Evolutionary conservation across 208 protist genomes (phyloP).

Genomic region (Trypanosoma boissoni): DNA sequence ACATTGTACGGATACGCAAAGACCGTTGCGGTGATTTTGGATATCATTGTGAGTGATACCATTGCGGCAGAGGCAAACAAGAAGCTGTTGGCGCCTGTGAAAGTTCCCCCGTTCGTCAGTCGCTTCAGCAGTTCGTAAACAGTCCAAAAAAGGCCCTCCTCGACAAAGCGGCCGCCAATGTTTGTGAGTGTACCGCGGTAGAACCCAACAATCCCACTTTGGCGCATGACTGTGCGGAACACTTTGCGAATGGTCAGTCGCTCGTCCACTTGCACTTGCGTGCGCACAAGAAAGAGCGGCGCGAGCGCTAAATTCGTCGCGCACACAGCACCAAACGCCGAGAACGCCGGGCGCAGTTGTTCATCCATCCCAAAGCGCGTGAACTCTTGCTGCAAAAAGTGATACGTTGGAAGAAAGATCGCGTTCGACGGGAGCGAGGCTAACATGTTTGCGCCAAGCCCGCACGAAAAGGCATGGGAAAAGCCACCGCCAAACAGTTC

Average conservation of each 20-base stretch:
- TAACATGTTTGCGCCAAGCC: constrained; percentile 83
- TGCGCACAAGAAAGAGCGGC: constrained; percentile 87
- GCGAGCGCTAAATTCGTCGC: constrained; percentile 71
- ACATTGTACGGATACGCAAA: constrained; percentile 91
- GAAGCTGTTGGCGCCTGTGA: constrained; percentile 48
- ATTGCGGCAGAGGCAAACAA: constrained; percentile 57
- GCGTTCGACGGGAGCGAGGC: constrained; percentile 89
- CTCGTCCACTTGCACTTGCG: constrained; percentile 84
- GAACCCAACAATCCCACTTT: constrained; percentile 70
- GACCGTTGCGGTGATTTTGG: constrained; percentile 67
- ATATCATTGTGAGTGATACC: constrained; percentile 76
- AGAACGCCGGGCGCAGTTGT: constrained; percentile 45
- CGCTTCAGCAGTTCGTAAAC: constrained; percentile 87
- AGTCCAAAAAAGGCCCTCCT: constrained; percentile 86
- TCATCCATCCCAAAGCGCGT: constrained; percentile 42
- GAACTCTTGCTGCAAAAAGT: constrained; percentile 59
- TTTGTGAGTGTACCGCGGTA: constrained; percentile 88
- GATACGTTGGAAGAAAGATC: constrained; percentile 84
- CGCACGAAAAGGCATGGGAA: constrained; percentile 69
- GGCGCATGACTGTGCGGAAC: constrained; percentile 55
- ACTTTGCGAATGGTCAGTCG: constrained; percentile 72
- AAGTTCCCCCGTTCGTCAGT: constrained; percentile 52
- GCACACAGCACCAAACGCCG: constrained; percentile 72
- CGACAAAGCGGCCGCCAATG: constrained; percentile 77
- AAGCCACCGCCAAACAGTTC: constrained; percentile 75